These are phyloP conservation scores for Mycena olivaceomarginata DNA, from an alignment of 768 basidiomycete species.

Conservation along the genomic window DNA sequence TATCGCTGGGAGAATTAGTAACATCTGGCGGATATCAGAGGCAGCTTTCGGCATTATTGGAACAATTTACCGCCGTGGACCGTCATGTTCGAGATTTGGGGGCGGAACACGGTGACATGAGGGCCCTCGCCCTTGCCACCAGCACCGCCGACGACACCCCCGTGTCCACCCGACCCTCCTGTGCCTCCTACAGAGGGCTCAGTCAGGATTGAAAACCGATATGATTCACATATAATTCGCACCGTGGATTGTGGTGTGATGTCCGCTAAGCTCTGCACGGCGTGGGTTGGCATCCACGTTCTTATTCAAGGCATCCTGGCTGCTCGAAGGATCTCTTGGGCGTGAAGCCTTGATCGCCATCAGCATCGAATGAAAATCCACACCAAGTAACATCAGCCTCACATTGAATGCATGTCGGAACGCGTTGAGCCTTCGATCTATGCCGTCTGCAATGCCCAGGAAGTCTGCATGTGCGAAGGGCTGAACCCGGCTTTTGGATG, in stretches of 20 bases:
- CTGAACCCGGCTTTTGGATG: background rate
- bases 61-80: too few relatives aligned
- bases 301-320: background rate
- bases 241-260: background rate
- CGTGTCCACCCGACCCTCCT: background rate
- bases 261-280: too few relatives aligned
- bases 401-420: conserved; percentile 26
- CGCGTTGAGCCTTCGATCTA: conserved; percentile 3
- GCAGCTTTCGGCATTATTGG: too few relatives aligned
- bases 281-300: too few relatives aligned
- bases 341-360: background rate
- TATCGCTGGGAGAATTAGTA: too few relatives aligned
- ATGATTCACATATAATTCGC: background rate
- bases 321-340: background rate
- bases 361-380: background rate
- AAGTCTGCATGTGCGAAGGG: conserved; percentile 7
- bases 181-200: background rate
- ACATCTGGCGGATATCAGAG: too few relatives aligned
- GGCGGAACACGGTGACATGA: background rate
- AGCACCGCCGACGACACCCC: background rate
- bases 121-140: background rate
- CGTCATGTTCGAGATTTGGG: background rate
- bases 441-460: background rate
- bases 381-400: background rate
- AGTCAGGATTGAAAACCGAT: background rate